These are phyloP conservation scores for Schizosaccharomyces japonicus DNA, from an alignment of 805 yeast genomes.

Conservation along the genomic window DNA sequence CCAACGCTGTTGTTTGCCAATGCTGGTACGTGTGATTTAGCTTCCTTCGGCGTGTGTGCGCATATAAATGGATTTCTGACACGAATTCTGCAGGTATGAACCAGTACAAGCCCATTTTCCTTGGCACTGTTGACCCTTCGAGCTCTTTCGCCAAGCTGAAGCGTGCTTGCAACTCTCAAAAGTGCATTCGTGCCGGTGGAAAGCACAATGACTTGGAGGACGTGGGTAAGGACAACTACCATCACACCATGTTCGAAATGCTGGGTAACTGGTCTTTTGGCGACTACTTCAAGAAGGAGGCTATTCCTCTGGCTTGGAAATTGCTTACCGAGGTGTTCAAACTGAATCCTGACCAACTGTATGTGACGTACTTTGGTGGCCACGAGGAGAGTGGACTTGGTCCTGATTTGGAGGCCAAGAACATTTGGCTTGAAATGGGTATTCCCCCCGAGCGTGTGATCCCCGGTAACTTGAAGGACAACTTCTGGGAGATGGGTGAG, in stretches of 20 bases:
- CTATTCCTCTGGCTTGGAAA: slow-evolving; percentile 75
- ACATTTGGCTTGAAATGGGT: slow-evolving; percentile 68
- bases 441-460: slow-evolving; percentile 77
- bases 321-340: slow-evolving; percentile 68
- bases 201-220: slow-evolving; percentile 84
- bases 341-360: slow-evolving; percentile 52
- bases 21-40: no score
- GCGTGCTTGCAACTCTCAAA: slow-evolving; percentile 86
- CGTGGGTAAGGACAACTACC: slow-evolving; percentile 83
- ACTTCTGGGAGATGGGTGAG: slow-evolving; percentile 99
- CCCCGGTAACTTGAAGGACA: slow-evolving; percentile 75
- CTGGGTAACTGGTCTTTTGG: slow-evolving; percentile 99
- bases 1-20: slow-evolving; percentile 91
- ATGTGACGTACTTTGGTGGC: slow-evolving; percentile 93
- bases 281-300: slow-evolving; percentile 90
- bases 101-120: slow-evolving; percentile 90
- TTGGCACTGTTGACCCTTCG: slow-evolving; percentile 91
- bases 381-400: slow-evolving; percentile 58
- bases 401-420: slow-evolving; percentile 84
- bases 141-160: slow-evolving; percentile 63
- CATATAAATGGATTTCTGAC: slow-evolving; percentile 4
- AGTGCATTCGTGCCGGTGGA: slow-evolving; percentile 98
- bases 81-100: no score
- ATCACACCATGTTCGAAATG: slow-evolving; percentile 97
- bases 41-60: neutral